Evolutionary conservation across 2,329 filamentous ascomycete species (phyloP), one percentile per base, ranked within the genome.

Genomic region (Acarospora socialis): DNA sequence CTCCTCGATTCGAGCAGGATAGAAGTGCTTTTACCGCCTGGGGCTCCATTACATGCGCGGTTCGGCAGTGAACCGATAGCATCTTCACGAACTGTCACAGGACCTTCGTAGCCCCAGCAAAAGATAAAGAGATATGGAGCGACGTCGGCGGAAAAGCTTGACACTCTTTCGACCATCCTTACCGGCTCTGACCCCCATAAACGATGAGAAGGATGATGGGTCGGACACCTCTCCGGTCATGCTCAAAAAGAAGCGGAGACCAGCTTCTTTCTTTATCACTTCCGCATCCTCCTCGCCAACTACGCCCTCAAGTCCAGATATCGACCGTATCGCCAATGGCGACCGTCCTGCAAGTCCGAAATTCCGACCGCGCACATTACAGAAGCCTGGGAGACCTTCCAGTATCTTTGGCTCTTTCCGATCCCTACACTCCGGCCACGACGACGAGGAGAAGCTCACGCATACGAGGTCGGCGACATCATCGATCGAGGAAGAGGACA

Each of bases 401-500:
- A 43, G 41, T 33, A 57, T 73, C 16, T 73, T 76, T 47, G 68
- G 68, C 22, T 74, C 71, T 2, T 51, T 74, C 30, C 61, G 64
- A 18, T 66, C 61, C 21, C 52, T 66, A 30, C 64, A 65, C 32
- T 63, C 63, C 4, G 49, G 58, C 32, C 64, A 65, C 18, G 67
- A 68, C 23, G 63, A 68, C 27, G 65, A 68, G 25, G 61, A 63
- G 36, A 56, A 58, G 6, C 47, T 64, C 15, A 59, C 58, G 7
- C 50, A 60, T 3, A 59, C 60, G n/a, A 62, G 65, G 23, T 68
- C 66, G 9, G 65, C 62, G 33, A 53, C 55, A 7, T 60, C 63
- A 9, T 63, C 65, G 2, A 44, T 61, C 18, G 60, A 62, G 29
- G 64, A 49, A 35, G 45, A 48, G 28, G 48, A 67, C 18, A 39